These are phyloP conservation scores for Saksenaea vasiformis DNA, from an alignment of 371 early-diverging fungal genomes.

Conservation along the genomic window DNA sequence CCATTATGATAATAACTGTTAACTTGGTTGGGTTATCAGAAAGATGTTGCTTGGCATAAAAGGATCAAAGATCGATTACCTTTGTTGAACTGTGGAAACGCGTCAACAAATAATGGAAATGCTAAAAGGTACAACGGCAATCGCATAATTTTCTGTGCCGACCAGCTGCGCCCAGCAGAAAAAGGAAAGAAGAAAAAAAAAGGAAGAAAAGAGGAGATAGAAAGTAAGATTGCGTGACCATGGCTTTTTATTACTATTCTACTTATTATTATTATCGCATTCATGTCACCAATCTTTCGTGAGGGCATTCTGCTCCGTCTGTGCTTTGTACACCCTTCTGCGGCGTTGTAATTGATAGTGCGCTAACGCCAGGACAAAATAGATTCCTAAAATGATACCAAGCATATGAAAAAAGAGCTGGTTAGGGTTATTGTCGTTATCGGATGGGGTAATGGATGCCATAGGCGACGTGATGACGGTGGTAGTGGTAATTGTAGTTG, in stretches of 20 bases:
- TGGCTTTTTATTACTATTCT: too few relatives aligned
- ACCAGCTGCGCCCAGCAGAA: background rate
- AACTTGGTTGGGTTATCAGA: constrained; percentile 10
- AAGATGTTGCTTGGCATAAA: background rate
- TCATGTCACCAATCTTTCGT: background rate
- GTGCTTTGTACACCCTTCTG: background rate
- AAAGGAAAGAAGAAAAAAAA: constrained; percentile 1
- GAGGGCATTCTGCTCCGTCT: background rate
- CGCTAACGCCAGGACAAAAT: constrained; percentile 26
- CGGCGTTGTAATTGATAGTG: constrained; percentile 20
- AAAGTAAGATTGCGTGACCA: background rate
- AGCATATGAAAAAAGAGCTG: constrained; percentile 36
- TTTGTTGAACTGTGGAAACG: constrained; percentile 30
- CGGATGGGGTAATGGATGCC: background rate
- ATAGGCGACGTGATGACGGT: background rate
- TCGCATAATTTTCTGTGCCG: background rate
- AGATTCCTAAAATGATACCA: constrained; percentile 19
- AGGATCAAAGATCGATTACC: constrained; percentile 12
- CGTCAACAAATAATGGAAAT: constrained; percentile 7
- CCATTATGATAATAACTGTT: constrained; percentile 31
- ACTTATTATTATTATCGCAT: background rate
- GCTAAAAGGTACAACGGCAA: background rate
- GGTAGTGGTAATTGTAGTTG: too few relatives aligned
- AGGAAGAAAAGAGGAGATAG: constrained; percentile 3
- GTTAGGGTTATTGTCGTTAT: constrained; percentile 18